Evolutionary conservation across 176 grass and related monocot species (phyloP).

Genomic region (barley (Hordeum vulgare)): DNA sequence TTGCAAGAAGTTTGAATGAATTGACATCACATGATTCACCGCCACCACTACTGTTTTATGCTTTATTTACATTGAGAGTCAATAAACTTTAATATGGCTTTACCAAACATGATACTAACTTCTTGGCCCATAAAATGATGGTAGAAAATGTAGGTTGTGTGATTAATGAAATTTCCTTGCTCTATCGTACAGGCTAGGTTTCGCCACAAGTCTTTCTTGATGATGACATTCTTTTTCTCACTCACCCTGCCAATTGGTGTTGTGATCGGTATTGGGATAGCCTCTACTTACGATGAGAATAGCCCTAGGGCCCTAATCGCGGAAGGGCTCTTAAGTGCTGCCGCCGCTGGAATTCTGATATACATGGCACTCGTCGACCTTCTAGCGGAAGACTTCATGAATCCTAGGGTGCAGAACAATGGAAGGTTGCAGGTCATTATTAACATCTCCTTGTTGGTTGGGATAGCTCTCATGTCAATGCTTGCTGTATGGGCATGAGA

Average conservation of each 20-base stretch:
- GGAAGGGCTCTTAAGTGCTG: constrained; percentile 42
- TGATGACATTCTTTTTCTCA: constrained; percentile 49
- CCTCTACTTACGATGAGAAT: constrained; percentile 60
- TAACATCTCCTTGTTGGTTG: constrained; percentile 30
- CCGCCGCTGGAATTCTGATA: constrained; percentile 39
- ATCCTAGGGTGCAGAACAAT: constrained; percentile 44
- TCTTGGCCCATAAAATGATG: background rate
- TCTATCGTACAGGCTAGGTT: constrained; percentile 41
- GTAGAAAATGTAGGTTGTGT: background rate
- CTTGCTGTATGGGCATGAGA: constrained; percentile 66
- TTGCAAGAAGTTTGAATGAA: background rate
- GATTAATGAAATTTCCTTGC: background rate
- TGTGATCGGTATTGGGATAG: constrained; percentile 47
- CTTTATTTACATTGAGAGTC: no score
- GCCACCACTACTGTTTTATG: background rate
- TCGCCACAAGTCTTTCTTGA: constrained; percentile 9
- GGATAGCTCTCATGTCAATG: constrained; percentile 51
- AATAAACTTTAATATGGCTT: no score
- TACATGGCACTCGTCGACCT: constrained; percentile 72
- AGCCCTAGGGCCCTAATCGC: constrained; percentile 48
- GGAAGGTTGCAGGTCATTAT: constrained; percentile 36
- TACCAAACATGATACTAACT: background rate
- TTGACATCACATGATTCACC: background rate
- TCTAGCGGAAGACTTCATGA: constrained; percentile 56
- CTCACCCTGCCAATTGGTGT: constrained; percentile 54